These are phyloP conservation scores for Phytophthora uliginosa DNA, from an alignment of 352 stramenopile genomes.

Conservation along the genomic window DNA sequence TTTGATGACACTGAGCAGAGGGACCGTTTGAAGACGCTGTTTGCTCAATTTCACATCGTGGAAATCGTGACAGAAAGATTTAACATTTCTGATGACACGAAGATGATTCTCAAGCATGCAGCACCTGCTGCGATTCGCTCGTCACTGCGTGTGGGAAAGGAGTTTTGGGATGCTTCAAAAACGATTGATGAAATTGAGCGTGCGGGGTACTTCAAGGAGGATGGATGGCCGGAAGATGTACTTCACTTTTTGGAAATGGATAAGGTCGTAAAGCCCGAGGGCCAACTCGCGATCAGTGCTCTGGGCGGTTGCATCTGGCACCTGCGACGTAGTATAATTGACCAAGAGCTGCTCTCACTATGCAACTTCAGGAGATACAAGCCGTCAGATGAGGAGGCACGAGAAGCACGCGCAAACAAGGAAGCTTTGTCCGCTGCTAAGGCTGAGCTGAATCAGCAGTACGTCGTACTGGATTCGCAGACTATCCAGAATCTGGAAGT, in stretches of 20 bases:
- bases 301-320: constrained; percentile 87
- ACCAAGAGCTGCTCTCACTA: constrained; percentile 84
- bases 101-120: constrained; percentile 81
- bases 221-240: constrained; percentile 71
- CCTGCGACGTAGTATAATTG: constrained; percentile 82
- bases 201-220: constrained; percentile 90
- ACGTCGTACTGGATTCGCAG: constrained; percentile 97
- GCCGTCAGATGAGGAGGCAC: constrained; percentile 77
- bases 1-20: constrained; percentile 98
- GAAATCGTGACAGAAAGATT: constrained; percentile 88
- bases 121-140: constrained; percentile 68
- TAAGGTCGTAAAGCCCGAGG: constrained; percentile 70
- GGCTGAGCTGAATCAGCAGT: constrained; percentile 80
- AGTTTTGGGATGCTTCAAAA: constrained; percentile 94
- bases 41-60: constrained; percentile 90
- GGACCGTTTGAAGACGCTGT: constrained; percentile 96
- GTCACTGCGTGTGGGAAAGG: constrained; percentile 67
- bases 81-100: constrained; percentile 71
- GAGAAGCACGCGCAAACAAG: constrained; percentile 30
- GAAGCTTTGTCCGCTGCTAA: constrained; percentile 38
- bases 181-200: constrained; percentile 93
- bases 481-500: constrained; percentile 99
- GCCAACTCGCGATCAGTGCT: constrained; percentile 72
- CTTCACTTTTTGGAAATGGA: constrained; percentile 75
- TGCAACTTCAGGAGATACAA: constrained; percentile 85